Conservation (phyloP, 2,329 filamentous ascomycete species). For the Microdochium bolleyi region DNA sequence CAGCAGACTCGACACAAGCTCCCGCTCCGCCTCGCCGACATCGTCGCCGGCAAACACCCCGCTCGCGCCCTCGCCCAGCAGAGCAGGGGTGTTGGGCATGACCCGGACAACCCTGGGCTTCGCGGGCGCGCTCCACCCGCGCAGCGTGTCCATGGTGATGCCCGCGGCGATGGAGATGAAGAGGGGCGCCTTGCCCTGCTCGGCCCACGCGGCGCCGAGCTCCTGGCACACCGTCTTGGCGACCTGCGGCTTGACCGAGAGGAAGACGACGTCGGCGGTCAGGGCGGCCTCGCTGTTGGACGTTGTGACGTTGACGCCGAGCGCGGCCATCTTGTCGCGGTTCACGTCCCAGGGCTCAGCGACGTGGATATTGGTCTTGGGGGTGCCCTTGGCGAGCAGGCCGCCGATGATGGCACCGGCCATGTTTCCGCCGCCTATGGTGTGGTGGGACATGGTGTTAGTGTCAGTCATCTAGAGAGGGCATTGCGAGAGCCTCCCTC, state of each 20-base stretch:
- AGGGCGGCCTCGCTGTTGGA: conserved; percentile 35
- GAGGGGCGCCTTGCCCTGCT: conserved; percentile 26
- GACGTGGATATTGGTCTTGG: conserved; percentile 35
- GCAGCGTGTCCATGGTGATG: conserved; percentile 35
- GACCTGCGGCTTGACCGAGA: conserved; percentile 45
- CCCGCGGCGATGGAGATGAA: conserved; percentile 41
- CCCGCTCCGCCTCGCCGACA: conserved; percentile 31
- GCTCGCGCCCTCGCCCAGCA: conserved; percentile 41
- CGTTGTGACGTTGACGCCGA: conserved; percentile 36
- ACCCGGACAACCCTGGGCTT: conserved; percentile 30
- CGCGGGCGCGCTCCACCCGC: conserved; percentile 31
- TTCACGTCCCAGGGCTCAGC: conserved; percentile 45
- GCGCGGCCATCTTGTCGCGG: conserved; percentile 36
- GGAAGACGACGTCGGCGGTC: conserved; percentile 36
- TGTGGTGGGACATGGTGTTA: not conserved
- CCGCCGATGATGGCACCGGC: conserved; percentile 43
- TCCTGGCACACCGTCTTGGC: conserved; percentile 37
- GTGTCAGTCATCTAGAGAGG: not conserved
- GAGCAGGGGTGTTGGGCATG: conserved; percentile 44
- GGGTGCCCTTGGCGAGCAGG: conserved; percentile 32
- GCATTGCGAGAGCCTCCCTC: no score
- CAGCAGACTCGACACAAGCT: conserved; percentile 31
- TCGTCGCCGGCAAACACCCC: conserved; percentile 35
- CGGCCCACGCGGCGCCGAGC: conserved; percentile 29
- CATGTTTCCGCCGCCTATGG: conserved; percentile 43